Base-by-base conservation (phyloP, 371 early-diverging fungal species). In the Actinomortierella ambigua region DNA sequence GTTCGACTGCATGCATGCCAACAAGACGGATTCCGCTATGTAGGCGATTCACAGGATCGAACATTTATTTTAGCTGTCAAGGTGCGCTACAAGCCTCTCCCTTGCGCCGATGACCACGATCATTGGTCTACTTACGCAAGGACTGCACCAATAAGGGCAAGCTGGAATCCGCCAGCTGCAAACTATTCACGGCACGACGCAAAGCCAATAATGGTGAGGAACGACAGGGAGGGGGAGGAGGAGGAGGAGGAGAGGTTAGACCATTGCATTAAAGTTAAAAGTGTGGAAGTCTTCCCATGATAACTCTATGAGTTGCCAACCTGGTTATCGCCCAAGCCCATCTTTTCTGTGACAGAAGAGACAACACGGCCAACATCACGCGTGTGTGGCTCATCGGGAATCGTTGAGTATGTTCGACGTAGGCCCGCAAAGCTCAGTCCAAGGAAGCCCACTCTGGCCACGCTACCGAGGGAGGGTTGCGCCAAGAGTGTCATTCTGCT, bases 291-390 rank as follows among this genome's bases (percentile, higher is more conserved):
- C n/a, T n/a, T n/a, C n/a, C n/a, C n/a, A n/a, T n/a, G n/a, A n/a
- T n/a, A n/a, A n/a, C n/a, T n/a, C n/a, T n/a, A n/a, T n/a, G n/a
- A n/a, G n/a, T n/a, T 34, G 34, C 34, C 11, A 34, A 66, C 55
- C 64, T 69, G 69, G 40, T 77, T 82, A 77, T 84, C 86, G 49
- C 84, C 83, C 42, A 85, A 68, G 5, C 84, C 83, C 17, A 85
- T 64, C 46, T 77, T 81, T 20, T 82, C 81, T 8, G 84, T 79
- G 11, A 82, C 59, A 11, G 42, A 69, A 13, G 79, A 62, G 13
- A 85, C 78, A 17, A 82, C 39, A 14, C 75, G 77, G 20, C 86
- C 86, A 5, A 85, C 50, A 22, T 77, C 77, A 1, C 65, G 69
- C 2, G 60, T 61, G 18, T 70, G 53, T 55, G 68, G 2, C 28